Base-by-base conservation (phyloP, 2,329 filamentous ascomycete species). In the Phyllosticta capitalensis region DNA sequence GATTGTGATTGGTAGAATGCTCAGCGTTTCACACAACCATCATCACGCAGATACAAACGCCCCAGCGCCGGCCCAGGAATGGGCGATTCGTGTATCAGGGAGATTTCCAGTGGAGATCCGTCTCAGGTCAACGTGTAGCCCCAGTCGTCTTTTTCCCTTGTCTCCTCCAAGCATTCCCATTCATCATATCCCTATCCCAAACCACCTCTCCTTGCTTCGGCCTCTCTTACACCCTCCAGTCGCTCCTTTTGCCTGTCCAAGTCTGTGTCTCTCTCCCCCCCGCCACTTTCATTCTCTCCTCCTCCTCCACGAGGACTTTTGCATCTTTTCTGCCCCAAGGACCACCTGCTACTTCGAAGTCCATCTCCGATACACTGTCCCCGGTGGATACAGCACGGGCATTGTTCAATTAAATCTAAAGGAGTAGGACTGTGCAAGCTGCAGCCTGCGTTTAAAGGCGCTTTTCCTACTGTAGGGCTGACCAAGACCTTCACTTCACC, bases 61-160 rank as follows among this genome's bases (percentile, higher is more conserved):
- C 51, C 12, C 12, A 52, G 56, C 56, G 56, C 56, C 50, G 57
- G 57, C 30, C 33, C 20, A 38, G 51, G 24, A n/a, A 54, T 59
- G 51, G 48, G 52, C 52, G 33, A 51, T 33, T 28, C 48, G 57
- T 59, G 57, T 59, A 52, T 59, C 57, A 59, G 57, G 57, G 57
- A 59, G 57, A 59, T 59, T 38, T 59, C 57, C 57, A 59, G 57
- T 59, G 57, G 57, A 52, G 57, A 59, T 59, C 57, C 57, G 54
- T 59, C 57, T 59, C 57, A 55, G 57, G 57, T 55, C 57, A 59
- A 59, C 57, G 57, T 59, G 57, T 59, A 59, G 52, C 57, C 55
- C 57, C 57, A 59, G 30, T 38, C 30, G 30, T 38, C 10, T 55
- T 52, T 59, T 59, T 59, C 30, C 52, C 57, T 52, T 59, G 52